Evolutionary conservation across 345 rosid species (phyloP), one percentile per base, ranked within the genome.

Genomic region (Lepidium didymum): DNA sequence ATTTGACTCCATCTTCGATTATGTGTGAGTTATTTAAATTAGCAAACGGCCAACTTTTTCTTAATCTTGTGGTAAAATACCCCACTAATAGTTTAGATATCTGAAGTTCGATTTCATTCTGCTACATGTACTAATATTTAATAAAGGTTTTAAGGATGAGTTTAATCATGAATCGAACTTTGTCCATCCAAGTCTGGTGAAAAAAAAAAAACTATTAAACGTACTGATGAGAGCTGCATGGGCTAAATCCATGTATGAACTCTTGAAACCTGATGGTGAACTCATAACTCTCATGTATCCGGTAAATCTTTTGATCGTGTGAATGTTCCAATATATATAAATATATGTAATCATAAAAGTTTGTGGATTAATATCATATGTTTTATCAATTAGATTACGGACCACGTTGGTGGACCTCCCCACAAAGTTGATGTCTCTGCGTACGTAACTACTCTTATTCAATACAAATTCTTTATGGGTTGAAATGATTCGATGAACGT

Each of bases 361-460:
- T 31, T n/a, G 11, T 53, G 45, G 13, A 36, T 11, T 21, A 36
- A 18, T 41, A 5, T 35, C 62, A 3, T 40, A 8, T 29, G 11
- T 62, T 63, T 36, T 6, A 0, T 25, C 16, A 9, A 71, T 70
- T 87, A 19, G 94, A 81, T 89, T 44, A 79, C 81, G 0, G 93
- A 92, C 66, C 93, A 89, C 43, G 77, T 68, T 1, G 92, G 91
- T 45, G 98, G 98, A 68, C 96, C 96, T 9, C 98, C 98, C 0
- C 89, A 81, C 80, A 92, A 83, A 86, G 93, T 92, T 23, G 86
- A 87, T 13, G 79, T 89, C 53, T 79, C 90, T 16, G 49, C 69
- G 78, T 75, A 75, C 35, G 68, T 68, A 41, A 40, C 33, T 42
- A 23, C 8, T 14, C 40, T 31, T n/a, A 19, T 27, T 4, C 38